Evolutionary conservation across 169 alveolate genomes (phyloP).

Genomic region (Cyclospora cayetanensis): DNA sequence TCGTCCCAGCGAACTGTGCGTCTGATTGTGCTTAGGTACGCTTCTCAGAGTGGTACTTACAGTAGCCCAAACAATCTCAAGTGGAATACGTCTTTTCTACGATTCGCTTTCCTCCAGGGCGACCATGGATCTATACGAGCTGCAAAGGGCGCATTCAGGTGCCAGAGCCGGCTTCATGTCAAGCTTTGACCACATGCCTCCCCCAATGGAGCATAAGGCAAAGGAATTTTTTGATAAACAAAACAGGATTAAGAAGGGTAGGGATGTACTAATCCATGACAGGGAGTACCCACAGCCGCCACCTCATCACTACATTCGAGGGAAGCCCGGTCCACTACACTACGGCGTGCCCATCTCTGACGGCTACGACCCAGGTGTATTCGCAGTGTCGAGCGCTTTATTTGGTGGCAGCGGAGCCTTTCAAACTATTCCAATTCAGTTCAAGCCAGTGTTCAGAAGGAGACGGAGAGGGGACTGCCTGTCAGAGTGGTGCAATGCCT

Average conservation of each 20-base stretch:
- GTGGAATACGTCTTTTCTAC: too few species aligned
- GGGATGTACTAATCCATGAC: background rate
- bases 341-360: constrained; percentile 66
- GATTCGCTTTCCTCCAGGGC: too few species aligned
- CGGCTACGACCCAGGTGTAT: constrained; percentile 79
- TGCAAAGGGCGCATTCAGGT: too few species aligned
- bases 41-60: too few species aligned
- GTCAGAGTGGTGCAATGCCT: constrained; percentile 88
- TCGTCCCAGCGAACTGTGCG: too few species aligned
- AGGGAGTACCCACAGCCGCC: constrained; percentile 49
- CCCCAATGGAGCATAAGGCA: too few species aligned
- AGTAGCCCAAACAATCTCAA: too few species aligned
- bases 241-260: background rate
- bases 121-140: too few species aligned
- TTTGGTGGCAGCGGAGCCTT: constrained; percentile 76
- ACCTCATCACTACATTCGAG: constrained; percentile 51
- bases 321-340: constrained; percentile 71
- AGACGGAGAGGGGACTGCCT: constrained; percentile 83
- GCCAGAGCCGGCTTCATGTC: too few species aligned
- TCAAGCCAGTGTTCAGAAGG: constrained; percentile 78
- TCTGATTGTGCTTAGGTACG: too few species aligned
- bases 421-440: constrained; percentile 74
- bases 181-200: too few species aligned
- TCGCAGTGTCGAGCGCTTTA: constrained; percentile 79
- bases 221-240: background rate